Conservation (phyloP, 768 basidiomycete genomes). For the Macrolepiota albuminosa region DNA sequence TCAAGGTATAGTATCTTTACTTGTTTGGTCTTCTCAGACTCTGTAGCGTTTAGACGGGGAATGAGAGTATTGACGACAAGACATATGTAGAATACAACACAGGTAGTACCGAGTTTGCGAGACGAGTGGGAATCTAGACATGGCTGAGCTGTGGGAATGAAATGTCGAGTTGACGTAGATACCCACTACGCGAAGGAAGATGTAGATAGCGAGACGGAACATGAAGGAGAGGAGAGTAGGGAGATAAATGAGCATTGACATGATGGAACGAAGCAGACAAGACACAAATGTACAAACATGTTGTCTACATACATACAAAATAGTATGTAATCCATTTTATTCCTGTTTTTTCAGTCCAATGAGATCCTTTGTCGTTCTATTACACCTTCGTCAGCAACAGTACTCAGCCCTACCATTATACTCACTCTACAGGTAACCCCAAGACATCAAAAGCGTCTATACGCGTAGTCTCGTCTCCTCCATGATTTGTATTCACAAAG, state of each 20-base stretch:
- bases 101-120: constrained; percentile 27
- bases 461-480: constrained; percentile 55
- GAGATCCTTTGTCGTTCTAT: constrained; percentile 30
- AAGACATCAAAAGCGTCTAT: constrained; percentile 66
- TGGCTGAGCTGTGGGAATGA: background rate
- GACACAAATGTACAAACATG: background rate
- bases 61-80: constrained; percentile 16
- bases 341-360: constrained; percentile 27
- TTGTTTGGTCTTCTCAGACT: constrained; percentile 7
- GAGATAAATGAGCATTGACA: constrained; percentile 18
- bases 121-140: constrained; percentile 34
- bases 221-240: constrained; percentile 24
- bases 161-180: background rate
- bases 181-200: constrained; percentile 51
- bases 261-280: constrained; percentile 1
- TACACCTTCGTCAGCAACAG: background rate
- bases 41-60: background rate
- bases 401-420: constrained; percentile 6
- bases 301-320: no score
- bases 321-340: background rate
- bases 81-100: constrained; percentile 25
- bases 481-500: constrained; percentile 67
- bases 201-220: constrained; percentile 40
- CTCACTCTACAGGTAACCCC: constrained; percentile 56
- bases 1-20: background rate